phyloP scores from a whole-genome alignment of 495 filamentous ascomycete species.

The Letharia lupina region DNA sequence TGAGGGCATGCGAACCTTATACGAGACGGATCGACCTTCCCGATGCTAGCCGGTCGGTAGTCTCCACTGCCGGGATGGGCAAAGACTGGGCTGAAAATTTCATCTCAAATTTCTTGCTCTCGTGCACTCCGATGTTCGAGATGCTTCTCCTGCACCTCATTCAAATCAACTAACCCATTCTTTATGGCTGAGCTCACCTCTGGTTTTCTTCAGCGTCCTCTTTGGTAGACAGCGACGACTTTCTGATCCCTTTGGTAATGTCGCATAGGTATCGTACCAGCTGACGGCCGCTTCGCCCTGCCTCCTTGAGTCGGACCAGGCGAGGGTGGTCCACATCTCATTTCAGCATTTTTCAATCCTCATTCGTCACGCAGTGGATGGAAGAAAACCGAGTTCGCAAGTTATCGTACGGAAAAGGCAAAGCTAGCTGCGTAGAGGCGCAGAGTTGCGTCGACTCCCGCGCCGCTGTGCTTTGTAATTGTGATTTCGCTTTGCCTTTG shows the following conservation, averaged over 20 bases:
- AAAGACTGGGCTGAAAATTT: neutral
- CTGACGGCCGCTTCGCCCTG: neutral
- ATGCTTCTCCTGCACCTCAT: neutral
- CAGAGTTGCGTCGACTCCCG: neutral
- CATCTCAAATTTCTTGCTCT: neutral
- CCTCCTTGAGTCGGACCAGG: neutral
- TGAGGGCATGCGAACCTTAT: neutral
- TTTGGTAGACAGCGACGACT: neutral
- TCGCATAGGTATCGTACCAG: neutral
- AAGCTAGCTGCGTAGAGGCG: neutral
- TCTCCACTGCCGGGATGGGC: neutral
- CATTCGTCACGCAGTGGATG: neutral
- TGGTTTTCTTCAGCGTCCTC: neutral
- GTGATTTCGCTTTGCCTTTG: neutral
- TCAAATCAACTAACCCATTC: too few relatives aligned
- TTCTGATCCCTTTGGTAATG: neutral
- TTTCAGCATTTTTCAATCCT: neutral
- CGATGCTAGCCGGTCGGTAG: neutral
- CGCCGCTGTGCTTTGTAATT: neutral
- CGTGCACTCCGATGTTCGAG: neutral
- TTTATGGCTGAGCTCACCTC: neutral
- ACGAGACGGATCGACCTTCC: neutral
- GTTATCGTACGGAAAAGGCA: neutral
- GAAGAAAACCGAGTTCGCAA: neutral
- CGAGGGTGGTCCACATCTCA: neutral